Base-by-base conservation (phyloP, 1,284 basidiomycete species). In the Cutaneotrichosporon sp. region DNA sequence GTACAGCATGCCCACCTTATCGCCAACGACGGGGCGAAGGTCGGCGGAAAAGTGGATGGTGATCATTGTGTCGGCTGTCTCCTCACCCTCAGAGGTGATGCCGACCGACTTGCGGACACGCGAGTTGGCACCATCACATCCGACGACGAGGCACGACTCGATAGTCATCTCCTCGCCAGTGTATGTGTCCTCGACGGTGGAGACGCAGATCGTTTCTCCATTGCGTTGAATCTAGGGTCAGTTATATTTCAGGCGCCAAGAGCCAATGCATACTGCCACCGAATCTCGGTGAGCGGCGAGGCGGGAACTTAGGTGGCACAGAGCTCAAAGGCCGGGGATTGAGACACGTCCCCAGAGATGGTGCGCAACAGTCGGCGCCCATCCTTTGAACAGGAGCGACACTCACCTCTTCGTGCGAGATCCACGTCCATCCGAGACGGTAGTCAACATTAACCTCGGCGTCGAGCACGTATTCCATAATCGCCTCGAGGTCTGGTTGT, bases 391-490 rank as follows among this genome's bases (percentile, higher is more conserved):
- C n/a, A n/a, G n/a, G n/a, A n/a, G n/a, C n/a, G n/a, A 25, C 2
- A 19, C 39, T 49, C 29, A 61, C 58, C 56, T 64, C 58, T 8
- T 50, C 50, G 31, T 51, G 54, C 7, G 45, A 45, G 16, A 52
- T 55, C 62, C 62, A 64, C 7, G 62, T 64, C 60, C 62, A 62
- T 8, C 62, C 60, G 41, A 49, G 46, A 19, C 60, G 51, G 27
- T 61, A 52, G 45, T 61, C 59, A 42, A 60, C 54, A 32, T 49
- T 51, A 5, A 47, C 38, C 32, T 59, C 52, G 16, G 41, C 35
- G 39, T 58, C 49, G 38, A 64, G 42, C 42, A 55, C 41, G 17
- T 46, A 38, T 32, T 49, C 48, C 14, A 64, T 52, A 24, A 59
- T 42, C 6, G 26, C 50, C 50, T 64, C 60, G 19, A 64, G 53